Conservation (phyloP, 805 yeast genomes). For the Metschnikowia dekortorum region DNA sequence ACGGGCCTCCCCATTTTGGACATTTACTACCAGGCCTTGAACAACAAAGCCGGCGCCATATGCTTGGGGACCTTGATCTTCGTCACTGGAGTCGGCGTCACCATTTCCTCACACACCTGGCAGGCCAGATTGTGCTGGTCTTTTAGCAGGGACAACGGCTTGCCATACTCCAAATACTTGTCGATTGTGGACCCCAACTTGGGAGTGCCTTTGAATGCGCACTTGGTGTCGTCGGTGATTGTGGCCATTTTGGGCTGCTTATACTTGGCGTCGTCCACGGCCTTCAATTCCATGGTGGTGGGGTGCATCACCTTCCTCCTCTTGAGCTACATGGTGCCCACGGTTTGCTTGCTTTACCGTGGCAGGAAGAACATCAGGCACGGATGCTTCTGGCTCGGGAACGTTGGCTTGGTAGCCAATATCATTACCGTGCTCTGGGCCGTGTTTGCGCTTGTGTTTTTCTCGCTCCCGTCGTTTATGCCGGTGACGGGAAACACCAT, state of each 20-base stretch:
- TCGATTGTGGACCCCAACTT: slow-evolving; percentile 33
- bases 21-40: slow-evolving; percentile 37
- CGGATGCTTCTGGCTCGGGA: slow-evolving; percentile 42
- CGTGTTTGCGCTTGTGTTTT: slow-evolving; percentile 34
- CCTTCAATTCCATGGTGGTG: slow-evolving; percentile 37
- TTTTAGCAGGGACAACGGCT: slow-evolving; percentile 40
- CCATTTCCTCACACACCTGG: slow-evolving; percentile 40
- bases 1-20: slow-evolving; percentile 40
- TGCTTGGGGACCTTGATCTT: slow-evolving; percentile 33
- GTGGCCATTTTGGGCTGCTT: slow-evolving; percentile 36
- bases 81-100: slow-evolving; percentile 36
- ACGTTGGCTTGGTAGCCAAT: slow-evolving; percentile 31
- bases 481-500: slow-evolving; percentile 26
- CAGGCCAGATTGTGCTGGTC: slow-evolving; percentile 43
- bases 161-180: slow-evolving; percentile 38
- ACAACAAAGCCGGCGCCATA: slow-evolving; percentile 32
- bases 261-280: slow-evolving; percentile 35
- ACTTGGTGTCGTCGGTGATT: slow-evolving; percentile 30
- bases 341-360: slow-evolving; percentile 29
- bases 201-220: slow-evolving; percentile 39
- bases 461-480: slow-evolving; percentile 33
- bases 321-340: slow-evolving; percentile 35
- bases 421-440: slow-evolving; percentile 32
- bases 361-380: slow-evolving; percentile 37
- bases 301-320: slow-evolving; percentile 38